These are phyloP conservation scores for Mrakia hoshinonis DNA, from an alignment of 768 basidiomycete genomes.

Conservation along the genomic window DNA sequence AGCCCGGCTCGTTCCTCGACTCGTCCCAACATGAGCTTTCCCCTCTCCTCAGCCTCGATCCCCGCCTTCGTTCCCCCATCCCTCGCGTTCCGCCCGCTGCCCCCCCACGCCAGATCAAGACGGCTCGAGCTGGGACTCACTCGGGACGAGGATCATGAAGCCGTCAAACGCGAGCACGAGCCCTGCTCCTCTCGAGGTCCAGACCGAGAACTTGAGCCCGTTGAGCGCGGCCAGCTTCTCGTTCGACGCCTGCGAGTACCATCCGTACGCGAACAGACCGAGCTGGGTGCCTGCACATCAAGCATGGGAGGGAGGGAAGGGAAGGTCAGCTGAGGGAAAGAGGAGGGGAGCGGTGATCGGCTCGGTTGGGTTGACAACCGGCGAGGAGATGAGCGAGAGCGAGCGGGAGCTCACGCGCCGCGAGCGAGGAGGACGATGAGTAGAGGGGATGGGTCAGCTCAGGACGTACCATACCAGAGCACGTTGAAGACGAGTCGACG, in stretches of 20 bases:
- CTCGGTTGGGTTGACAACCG: too few species aligned
- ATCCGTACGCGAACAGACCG: constrained; percentile 60
- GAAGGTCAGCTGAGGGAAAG: not conserved
- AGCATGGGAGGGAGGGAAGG: not conserved
- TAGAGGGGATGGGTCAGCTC: not conserved
- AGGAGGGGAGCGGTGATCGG: not conserved
- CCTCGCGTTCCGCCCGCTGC: not conserved
- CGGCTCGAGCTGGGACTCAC: constrained; percentile 33
- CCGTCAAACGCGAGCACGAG: constrained; percentile 82
- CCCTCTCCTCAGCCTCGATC: too few species aligned
- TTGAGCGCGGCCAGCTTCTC: constrained; percentile 64
- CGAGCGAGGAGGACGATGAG: not conserved
- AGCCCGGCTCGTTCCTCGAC: too few species aligned
- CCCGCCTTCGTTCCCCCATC: too few species aligned
- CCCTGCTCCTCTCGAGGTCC: constrained; percentile 84
- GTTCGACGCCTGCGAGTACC: constrained; percentile 66
- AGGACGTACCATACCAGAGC: constrained; percentile 9
- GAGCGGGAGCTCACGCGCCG: too few species aligned
- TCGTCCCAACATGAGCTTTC: too few species aligned
- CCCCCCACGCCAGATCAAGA: not conserved
- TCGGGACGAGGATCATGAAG: constrained; percentile 73
- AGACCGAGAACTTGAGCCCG: constrained; percentile 69
- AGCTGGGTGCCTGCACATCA: constrained; percentile 10
- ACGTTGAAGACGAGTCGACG: constrained; percentile 17
- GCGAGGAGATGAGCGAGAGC: not conserved